Percentiles rank a stretch among this genome's conserved stretches.
Evolutionary conservation across 306 rosid genomes (phyloP).

Genomic region (Cicer chorassanicum): DNA sequence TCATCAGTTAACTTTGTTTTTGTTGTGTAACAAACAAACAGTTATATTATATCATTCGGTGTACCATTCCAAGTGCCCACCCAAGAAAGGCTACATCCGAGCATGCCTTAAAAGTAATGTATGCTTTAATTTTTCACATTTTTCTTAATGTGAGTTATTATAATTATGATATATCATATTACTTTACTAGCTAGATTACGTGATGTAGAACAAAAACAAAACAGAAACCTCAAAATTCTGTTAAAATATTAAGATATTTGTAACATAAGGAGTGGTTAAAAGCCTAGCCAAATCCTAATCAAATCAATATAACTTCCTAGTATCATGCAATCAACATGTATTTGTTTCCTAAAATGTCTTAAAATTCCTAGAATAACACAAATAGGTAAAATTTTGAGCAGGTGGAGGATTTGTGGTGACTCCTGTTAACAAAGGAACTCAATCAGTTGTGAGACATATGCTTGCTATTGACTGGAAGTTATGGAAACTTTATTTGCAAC

Average conservation of each 20-base stretch:
- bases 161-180: background rate
- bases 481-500: slow-evolving; percentile 75
- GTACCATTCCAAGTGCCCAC: slow-evolving; percentile 70
- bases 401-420: slow-evolving; percentile 94
- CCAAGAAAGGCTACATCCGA: slow-evolving; percentile 75
- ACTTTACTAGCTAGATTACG: background rate
- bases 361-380: slow-evolving; percentile 10
- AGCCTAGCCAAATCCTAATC: no score
- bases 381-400: slow-evolving; percentile 8
- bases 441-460: slow-evolving; percentile 83
- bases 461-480: slow-evolving; percentile 92
- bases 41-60: slow-evolving; percentile 83
- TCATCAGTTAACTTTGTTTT: slow-evolving; percentile 30
- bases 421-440: slow-evolving; percentile 75
- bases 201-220: background rate
- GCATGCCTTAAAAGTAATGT: slow-evolving; percentile 96
- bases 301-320: no score
- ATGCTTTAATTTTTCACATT: slow-evolving; percentile 44
- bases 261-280: no score
- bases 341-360: slow-evolving; percentile 9
- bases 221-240: no score
- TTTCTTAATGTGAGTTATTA: background rate
- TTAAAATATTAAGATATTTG: no score
- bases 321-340: background rate
- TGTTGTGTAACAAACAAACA: slow-evolving; percentile 58